Evolutionary conservation across 2,329 filamentous ascomycete genomes (phyloP).

Genomic region (Penicillium sp.): DNA sequence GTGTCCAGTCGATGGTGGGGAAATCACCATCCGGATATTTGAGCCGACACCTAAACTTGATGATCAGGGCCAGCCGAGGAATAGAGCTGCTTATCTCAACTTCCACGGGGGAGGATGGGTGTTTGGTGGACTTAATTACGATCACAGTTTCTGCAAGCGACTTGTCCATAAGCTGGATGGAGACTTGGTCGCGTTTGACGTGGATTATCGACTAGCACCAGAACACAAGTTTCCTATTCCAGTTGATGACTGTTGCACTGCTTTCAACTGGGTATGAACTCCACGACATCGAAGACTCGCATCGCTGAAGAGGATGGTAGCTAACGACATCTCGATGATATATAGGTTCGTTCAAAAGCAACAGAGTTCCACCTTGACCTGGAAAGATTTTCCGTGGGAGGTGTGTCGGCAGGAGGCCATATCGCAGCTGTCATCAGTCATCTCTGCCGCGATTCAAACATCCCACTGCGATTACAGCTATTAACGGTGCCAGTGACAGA

Average conservation of each 20-base stretch:
- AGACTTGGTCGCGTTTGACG: slow-evolving; percentile 46
- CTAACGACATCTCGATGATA: not conserved
- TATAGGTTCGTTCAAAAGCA: slow-evolving; percentile 35
- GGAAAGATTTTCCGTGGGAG: slow-evolving; percentile 40
- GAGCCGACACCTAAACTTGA: slow-evolving; percentile 33
- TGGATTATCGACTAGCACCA: slow-evolving; percentile 47
- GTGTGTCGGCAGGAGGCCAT: slow-evolving; percentile 44
- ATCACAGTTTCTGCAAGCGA: slow-evolving; percentile 46
- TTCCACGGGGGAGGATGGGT: slow-evolving; percentile 49
- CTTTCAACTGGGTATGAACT: slow-evolving; percentile 41
- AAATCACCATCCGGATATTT: slow-evolving; percentile 45
- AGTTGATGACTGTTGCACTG: slow-evolving; percentile 43
- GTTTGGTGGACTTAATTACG: slow-evolving; percentile 41
- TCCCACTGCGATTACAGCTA: slow-evolving; percentile 40
- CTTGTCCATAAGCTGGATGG: slow-evolving; percentile 40
- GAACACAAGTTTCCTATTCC: slow-evolving; percentile 42
- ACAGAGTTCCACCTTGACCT: slow-evolving; percentile 38
- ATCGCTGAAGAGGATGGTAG: not conserved
- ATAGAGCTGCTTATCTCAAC: slow-evolving; percentile 45
- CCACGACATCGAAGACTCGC: too few species aligned
- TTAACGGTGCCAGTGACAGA: slow-evolving; percentile 42
- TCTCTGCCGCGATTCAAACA: slow-evolving; percentile 39
- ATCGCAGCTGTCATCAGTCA: slow-evolving; percentile 42
- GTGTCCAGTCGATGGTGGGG: slow-evolving; percentile 42
- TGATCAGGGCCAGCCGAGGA: slow-evolving; percentile 27